Conservation (phyloP, 1,284 basidiomycete genomes). For the Fomitopsis schrenkii region DNA sequence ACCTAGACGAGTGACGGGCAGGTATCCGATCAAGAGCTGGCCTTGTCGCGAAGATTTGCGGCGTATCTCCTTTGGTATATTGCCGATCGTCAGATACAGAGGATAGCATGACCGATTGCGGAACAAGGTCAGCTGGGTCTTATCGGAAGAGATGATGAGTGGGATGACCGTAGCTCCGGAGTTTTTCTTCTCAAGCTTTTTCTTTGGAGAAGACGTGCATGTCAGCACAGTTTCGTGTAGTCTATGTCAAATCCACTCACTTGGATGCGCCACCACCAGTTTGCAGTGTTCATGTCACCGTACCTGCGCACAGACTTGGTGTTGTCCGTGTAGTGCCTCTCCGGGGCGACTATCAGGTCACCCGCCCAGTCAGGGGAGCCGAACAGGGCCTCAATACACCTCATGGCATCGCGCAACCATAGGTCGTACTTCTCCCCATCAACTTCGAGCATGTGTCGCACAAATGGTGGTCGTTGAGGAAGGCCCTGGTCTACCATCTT, state of each 20-base stretch:
- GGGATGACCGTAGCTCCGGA: constrained; percentile 34
- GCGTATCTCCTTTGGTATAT: constrained; percentile 13
- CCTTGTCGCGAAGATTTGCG: constrained; percentile 28
- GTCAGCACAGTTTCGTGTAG: no score
- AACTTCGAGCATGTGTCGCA: constrained; percentile 16
- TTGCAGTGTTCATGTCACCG: constrained; percentile 22
- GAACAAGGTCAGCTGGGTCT: constrained; percentile 34
- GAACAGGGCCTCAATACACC: constrained; percentile 17
- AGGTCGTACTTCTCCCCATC: constrained; percentile 21
- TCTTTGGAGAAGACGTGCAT: no score
- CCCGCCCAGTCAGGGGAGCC: constrained; percentile 10
- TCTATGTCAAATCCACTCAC: no score
- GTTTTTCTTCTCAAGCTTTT: constrained; percentile 9
- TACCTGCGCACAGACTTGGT: constrained; percentile 18
- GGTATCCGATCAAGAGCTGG: constrained; percentile 33
- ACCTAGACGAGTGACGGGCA: constrained; percentile 28
- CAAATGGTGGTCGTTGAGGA: constrained; percentile 21
- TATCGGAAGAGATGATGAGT: constrained; percentile 36
- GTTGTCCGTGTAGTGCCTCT: constrained; percentile 26
- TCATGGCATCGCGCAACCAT: constrained; percentile 25
- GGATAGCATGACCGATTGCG: constrained; percentile 37
- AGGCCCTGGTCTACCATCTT: constrained; percentile 26
- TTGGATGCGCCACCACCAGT: constrained; percentile 37
- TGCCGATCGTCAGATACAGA: constrained; percentile 39
- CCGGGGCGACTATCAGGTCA: constrained; percentile 25